Evolutionary conservation across 306 rosid species (phyloP).

Genomic region (Lupinus albus): DNA sequence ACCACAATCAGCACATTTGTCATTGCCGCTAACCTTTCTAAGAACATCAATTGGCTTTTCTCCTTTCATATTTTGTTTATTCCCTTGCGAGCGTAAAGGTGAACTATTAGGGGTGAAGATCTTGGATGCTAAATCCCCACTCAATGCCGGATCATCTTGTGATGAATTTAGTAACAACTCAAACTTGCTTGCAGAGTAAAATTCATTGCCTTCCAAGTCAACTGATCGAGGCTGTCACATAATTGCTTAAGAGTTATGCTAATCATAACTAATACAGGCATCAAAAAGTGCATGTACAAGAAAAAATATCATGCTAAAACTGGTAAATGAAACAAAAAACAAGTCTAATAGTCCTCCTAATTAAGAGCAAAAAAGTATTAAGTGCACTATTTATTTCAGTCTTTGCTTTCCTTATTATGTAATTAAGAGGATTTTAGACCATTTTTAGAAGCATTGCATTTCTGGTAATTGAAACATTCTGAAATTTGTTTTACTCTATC

Average conservation of each 20-base stretch:
- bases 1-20: conserved; percentile 83
- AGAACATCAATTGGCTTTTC: conserved; percentile 73
- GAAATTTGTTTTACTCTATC: neutral
- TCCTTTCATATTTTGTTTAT: conserved; percentile 34
- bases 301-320: neutral
- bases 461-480: neutral
- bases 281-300: neutral
- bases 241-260: conserved; percentile 22
- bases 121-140: conserved; percentile 42
- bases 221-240: conserved; percentile 50
- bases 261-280: conserved; percentile 35
- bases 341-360: neutral
- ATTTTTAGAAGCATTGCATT: neutral
- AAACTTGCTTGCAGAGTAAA: conserved; percentile 24
- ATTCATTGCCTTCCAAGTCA: conserved; percentile 41
- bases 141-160: conserved; percentile 41
- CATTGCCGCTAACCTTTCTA: conserved; percentile 78
- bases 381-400: neutral
- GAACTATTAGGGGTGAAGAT: conserved; percentile 25
- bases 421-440: neutral
- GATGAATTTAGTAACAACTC: conserved; percentile 35
- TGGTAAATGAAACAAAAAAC: neutral
- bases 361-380: neutral
- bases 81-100: conserved; percentile 46
- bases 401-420: neutral